Conservation (phyloP, 345 rosid species). For the Citrus cavaleriei region DNA sequence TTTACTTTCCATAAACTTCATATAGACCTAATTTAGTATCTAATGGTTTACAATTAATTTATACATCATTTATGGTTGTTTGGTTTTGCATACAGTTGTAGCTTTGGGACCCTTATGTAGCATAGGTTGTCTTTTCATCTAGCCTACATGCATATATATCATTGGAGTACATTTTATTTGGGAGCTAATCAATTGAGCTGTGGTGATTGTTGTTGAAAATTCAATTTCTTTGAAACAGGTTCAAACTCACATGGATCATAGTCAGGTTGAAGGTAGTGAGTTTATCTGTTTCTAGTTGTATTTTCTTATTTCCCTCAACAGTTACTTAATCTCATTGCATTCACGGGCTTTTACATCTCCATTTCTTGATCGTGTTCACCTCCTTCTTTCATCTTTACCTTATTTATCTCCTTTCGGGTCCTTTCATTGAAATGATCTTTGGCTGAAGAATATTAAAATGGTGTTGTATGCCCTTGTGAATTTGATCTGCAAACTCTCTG, state of each 20-base stretch:
- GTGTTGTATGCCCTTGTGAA: neutral
- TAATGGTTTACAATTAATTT: neutral
- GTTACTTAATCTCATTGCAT: neutral
- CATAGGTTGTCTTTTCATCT: neutral
- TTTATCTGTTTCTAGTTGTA: neutral
- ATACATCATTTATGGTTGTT: neutral
- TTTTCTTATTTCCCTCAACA: neutral
- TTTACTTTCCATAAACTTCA: neutral
- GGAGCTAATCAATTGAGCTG: neutral
- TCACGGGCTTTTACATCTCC: neutral
- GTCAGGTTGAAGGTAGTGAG: neutral
- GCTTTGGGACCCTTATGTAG: neutral
- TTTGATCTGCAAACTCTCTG: neutral
- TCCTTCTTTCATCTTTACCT: neutral
- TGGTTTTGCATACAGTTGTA: neutral
- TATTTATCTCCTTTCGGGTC: neutral
- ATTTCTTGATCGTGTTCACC: neutral
- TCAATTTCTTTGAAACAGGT: neutral
- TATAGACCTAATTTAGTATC: neutral
- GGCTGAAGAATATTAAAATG: neutral
- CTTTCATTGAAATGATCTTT: neutral
- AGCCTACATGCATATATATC: neutral
- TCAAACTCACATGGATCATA: neutral
- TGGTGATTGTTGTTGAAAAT: neutral
- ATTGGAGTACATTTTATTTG: neutral